phyloP scores from a whole-genome alignment of 805 yeast genomes.

The Candida koratica region DNA sequence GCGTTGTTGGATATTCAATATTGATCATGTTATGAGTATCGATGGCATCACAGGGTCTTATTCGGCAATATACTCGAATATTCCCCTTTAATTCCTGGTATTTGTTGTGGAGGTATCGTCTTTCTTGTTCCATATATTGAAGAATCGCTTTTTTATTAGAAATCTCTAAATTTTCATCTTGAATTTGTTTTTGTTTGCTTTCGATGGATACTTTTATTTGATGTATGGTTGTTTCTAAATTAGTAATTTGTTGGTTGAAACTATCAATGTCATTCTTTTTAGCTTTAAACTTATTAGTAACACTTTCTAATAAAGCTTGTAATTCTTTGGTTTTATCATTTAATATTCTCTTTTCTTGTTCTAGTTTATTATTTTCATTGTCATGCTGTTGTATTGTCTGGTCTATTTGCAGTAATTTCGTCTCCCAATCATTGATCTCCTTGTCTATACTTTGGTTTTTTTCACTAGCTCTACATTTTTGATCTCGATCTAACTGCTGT shows the following conservation, averaged over 20 bases:
- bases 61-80: constrained; percentile 84
- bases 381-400: not conserved
- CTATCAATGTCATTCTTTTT: constrained; percentile 10
- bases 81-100: constrained; percentile 89
- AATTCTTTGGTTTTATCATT: not conserved
- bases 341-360: not conserved
- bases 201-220: constrained; percentile 5
- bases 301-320: not conserved
- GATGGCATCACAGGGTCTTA: constrained; percentile 34
- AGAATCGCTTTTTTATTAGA: constrained; percentile 29
- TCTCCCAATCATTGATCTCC: not conserved
- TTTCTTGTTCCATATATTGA: constrained; percentile 46
- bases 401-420: not conserved
- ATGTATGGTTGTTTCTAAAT: constrained; percentile 6
- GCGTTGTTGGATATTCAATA: constrained; percentile 22
- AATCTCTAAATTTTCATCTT: constrained; percentile 6
- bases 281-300: constrained; percentile 7
- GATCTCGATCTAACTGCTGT: constrained; percentile 8
- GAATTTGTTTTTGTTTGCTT: constrained; percentile 9
- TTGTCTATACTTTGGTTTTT: constrained; percentile 6
- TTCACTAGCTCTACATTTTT: constrained; percentile 4
- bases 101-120: constrained; percentile 66
- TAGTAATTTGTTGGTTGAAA: constrained; percentile 2
- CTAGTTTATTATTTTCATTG: not conserved
- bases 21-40: constrained; percentile 12